These are phyloP conservation scores for Metarhizium anisopliae DNA, from an alignment of 2,329 filamentous ascomycete genomes.

Conservation along the genomic window DNA sequence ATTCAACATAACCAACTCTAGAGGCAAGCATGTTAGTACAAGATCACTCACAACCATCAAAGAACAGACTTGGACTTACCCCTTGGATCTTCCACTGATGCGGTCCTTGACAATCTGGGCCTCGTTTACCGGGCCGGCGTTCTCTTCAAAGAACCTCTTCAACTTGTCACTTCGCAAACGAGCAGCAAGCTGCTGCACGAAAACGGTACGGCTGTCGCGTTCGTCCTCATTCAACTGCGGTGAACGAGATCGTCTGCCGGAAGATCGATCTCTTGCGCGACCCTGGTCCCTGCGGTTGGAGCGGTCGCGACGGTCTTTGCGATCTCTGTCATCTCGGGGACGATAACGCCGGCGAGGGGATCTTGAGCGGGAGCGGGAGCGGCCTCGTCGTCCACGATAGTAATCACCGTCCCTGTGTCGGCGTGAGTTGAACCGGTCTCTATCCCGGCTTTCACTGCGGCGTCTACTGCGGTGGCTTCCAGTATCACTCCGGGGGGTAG, in stretches of 20 bases:
- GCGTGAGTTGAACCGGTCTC: constrained; percentile 64
- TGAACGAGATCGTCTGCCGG: constrained; percentile 39
- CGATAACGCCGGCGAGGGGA: constrained; percentile 57
- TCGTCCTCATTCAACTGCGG: constrained; percentile 88
- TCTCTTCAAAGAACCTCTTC: constrained; percentile 91
- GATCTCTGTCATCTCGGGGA: constrained; percentile 43
- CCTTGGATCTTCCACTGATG: constrained; percentile 93
- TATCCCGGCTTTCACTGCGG: constrained; percentile 70
- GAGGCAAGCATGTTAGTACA: constrained; percentile 25
- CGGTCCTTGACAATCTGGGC: constrained; percentile 98
- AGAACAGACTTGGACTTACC: constrained; percentile 48
- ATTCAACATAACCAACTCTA: constrained; percentile 98
- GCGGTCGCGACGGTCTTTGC: constrained; percentile 41
- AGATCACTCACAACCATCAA: neutral
- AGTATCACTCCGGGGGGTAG: constrained; percentile 64
- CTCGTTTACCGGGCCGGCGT: constrained; percentile 88
- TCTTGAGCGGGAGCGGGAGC: constrained; percentile 61
- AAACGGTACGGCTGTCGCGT: constrained; percentile 91
- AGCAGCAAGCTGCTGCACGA: constrained; percentile 95
- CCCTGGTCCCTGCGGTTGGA: constrained; percentile 39
- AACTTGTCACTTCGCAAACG: constrained; percentile 87
- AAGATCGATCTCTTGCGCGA: constrained; percentile 42
- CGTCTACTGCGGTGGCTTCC: constrained; percentile 76
- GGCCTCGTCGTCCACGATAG: constrained; percentile 43
- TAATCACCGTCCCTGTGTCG: constrained; percentile 68